These are phyloP conservation scores for Globisporangium iwayamae DNA, from an alignment of 352 stramenopile species.

Conservation along the genomic window DNA sequence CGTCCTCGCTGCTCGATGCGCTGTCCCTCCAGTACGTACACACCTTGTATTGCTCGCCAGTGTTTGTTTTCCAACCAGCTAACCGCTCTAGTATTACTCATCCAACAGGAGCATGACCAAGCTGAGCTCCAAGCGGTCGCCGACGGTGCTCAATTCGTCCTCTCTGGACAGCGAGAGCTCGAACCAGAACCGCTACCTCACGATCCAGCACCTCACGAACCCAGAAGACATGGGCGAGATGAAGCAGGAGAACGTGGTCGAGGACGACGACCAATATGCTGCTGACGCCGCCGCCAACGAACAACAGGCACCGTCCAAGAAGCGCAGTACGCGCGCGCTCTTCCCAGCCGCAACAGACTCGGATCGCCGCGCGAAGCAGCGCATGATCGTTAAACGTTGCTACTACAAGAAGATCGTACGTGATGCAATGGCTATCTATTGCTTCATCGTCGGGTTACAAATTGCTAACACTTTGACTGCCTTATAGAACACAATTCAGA, in stretches of 20 bases:
- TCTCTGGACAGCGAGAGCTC: background rate
- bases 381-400: slow-evolving; percentile 66
- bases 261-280: background rate
- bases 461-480: slow-evolving; percentile 10
- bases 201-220: slow-evolving; percentile 17
- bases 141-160: slow-evolving; percentile 14
- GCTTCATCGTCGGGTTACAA: background rate
- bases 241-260: slow-evolving; percentile 11
- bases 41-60: background rate
- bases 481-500: slow-evolving; percentile 61
- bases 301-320: slow-evolving; percentile 21
- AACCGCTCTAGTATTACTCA: background rate
- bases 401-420: slow-evolving; percentile 83
- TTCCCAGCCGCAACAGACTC: slow-evolving; percentile 37
- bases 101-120: slow-evolving; percentile 16
- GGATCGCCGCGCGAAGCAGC: slow-evolving; percentile 58
- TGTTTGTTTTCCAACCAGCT: background rate
- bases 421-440: slow-evolving; percentile 8
- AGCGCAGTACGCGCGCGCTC: slow-evolving; percentile 48
- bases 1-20: slow-evolving; percentile 16
- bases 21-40: slow-evolving; percentile 16
- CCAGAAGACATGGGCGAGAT: slow-evolving; percentile 15
- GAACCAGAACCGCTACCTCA: slow-evolving; percentile 8
- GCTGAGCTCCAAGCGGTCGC: slow-evolving; percentile 19
- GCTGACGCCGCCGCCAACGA: slow-evolving; percentile 2